Percentiles rank a stretch among this genome's conserved stretches.
These are phyloP conservation scores for Neurospora sp. DNA, from an alignment of 495 filamentous ascomycete species.

Conservation along the genomic window DNA sequence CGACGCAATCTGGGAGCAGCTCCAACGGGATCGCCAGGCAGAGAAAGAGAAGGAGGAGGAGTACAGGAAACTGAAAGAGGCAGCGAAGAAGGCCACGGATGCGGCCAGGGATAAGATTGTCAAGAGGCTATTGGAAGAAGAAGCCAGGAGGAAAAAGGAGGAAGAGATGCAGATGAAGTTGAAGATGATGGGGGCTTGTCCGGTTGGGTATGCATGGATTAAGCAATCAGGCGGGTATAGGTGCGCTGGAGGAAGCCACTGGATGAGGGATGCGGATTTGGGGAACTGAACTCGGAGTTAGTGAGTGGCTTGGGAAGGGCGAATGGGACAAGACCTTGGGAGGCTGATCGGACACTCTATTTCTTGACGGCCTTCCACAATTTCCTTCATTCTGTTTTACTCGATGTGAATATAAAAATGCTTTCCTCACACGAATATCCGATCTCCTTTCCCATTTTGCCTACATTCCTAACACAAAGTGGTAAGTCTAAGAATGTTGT, in stretches of 20 bases:
- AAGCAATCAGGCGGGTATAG: background rate
- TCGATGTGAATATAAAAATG: too few relatives aligned
- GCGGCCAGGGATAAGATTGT: constrained; percentile 19
- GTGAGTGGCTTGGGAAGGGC: too few relatives aligned
- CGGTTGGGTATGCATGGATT: constrained; percentile 45
- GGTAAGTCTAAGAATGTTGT: too few relatives aligned
- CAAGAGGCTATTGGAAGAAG: constrained; percentile 18
- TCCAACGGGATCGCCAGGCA: constrained; percentile 38
- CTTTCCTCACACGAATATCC: too few relatives aligned
- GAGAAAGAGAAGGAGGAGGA: constrained; percentile 22
- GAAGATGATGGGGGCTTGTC: constrained; percentile 39
- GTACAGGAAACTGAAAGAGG: constrained; percentile 15
- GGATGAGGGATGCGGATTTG: constrained; percentile 3
- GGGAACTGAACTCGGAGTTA: background rate
- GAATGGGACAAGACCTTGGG: too few relatives aligned
- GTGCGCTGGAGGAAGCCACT: too few relatives aligned
- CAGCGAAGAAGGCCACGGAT: constrained; percentile 10
- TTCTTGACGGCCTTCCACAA: too few relatives aligned
- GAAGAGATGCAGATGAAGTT: constrained; percentile 32
- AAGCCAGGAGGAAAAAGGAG: constrained; percentile 4
- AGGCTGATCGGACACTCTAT: too few relatives aligned
- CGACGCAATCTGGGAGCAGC: constrained; percentile 51
- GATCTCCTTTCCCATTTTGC: too few relatives aligned
- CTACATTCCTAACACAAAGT: too few relatives aligned
- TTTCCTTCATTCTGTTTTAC: too few relatives aligned